phyloP scores from a whole-genome alignment of 805 yeast genomes.

The Saturnispora ahearnii region DNA sequence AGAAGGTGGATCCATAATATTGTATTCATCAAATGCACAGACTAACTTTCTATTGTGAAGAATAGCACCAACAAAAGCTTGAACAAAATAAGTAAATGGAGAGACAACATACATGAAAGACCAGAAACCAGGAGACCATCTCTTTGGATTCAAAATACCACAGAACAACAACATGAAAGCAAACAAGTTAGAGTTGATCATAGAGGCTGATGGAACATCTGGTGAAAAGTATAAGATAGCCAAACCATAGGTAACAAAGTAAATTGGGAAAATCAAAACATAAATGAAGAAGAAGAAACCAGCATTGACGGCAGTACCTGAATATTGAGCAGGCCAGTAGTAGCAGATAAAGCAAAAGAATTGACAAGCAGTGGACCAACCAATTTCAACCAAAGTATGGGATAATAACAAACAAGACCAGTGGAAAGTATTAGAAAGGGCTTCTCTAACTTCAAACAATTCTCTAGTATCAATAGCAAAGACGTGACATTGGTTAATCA shows the following conservation, averaged over 20 bases:
- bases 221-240: conserved; percentile 52
- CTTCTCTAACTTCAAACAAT: conserved; percentile 59
- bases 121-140: conserved; percentile 70
- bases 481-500: conserved; percentile 57
- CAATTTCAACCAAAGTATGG: conserved; percentile 48
- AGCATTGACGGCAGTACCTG: conserved; percentile 32
- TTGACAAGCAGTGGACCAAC: conserved; percentile 44
- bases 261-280: conserved; percentile 35
- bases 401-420: conserved; percentile 53
- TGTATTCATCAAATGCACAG: conserved; percentile 42
- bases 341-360: conserved; percentile 39
- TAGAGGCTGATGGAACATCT: conserved; percentile 58
- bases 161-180: conserved; percentile 54
- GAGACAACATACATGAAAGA: conserved; percentile 66
- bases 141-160: conserved; percentile 54
- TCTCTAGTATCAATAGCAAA: conserved; percentile 50
- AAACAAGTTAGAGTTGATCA: conserved; percentile 46
- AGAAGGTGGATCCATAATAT: conserved; percentile 41
- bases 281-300: conserved; percentile 36
- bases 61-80: conserved; percentile 42
- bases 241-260: conserved; percentile 43
- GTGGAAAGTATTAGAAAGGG: conserved; percentile 60
- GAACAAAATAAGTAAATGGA: conserved; percentile 63
- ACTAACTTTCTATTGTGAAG: conserved; percentile 41
- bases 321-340: conserved; percentile 30